Evolutionary conservation across 495 filamentous ascomycete species (phyloP), one percentile per base, ranked within the genome.

Genomic region (Coniosporium apollinis): DNA sequence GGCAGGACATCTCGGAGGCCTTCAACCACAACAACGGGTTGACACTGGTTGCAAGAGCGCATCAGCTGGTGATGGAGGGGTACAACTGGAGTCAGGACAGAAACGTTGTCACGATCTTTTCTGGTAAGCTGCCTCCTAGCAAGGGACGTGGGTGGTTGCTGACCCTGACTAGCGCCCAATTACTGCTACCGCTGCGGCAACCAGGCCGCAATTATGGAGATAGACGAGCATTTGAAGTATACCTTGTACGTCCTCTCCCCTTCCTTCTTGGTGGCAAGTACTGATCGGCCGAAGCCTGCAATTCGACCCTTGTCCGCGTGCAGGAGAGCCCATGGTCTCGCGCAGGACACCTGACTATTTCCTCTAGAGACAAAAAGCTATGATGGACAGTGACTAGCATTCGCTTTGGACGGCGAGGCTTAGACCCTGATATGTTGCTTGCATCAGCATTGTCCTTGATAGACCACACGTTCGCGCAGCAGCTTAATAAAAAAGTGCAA

Each of bases 21-120:
- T 97, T 97, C 68, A 97, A 97, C 61, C 89, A 97, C 59, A 97
- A 97, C 68, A 97, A 97, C 49, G 89, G 89, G 34, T 65, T 97
- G 64, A 96, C 89, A 40, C 68, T 96, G 34, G 83, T 96, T 43
- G 87, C 87, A 38, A 68, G 86, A 48, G 86, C 86, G 16, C 86
- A 94, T 66, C 86, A 94, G 61, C 62, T 94, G 60, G 86, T 94
- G 21, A 94, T 94, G 86, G 86, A 94, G 51, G 86, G 86, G 35
- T 94, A 93, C 59, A 94, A 94, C 61, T 94, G 87, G 87, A 89
- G 80, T 28, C 87, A 94, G 56, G 86, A 94, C 54, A 63, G 87
- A 33, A 94, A 94, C 49, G 87, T 94, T 28, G 86, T 94, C 25
- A 94, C 86, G n/a, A 94, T 94, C 51, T 94, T 94, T 62, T 94